Evolutionary conservation across 1,284 basidiomycete genomes (phyloP), one percentile per base, ranked within the genome.

Genomic region (Earliella scabrosa): DNA sequence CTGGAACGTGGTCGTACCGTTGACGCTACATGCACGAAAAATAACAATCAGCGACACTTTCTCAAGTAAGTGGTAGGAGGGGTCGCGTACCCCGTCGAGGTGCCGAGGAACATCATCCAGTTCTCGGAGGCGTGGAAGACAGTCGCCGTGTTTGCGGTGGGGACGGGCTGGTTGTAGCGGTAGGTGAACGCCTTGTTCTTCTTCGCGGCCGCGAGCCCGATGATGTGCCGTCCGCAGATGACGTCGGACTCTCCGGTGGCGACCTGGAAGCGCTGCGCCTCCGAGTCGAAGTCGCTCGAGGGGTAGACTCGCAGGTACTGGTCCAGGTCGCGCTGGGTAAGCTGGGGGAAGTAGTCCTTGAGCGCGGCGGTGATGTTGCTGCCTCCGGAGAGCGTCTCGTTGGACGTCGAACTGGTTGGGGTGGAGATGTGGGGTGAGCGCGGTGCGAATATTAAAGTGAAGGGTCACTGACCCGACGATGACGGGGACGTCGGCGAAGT

Each of bases 101-200:
- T 79, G 2, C 83, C 83, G 23, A 68, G 68, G 71, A 85, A 84
- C 82, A 85, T 82, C 81, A 85, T 83, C 78, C 79, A 85, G 61
- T 85, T 85, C 65, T 86, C 83, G 2, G 84, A 75, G 3, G 82
- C 77, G 61, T 86, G 83, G 11, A 59, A 69, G 5, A 81, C 78
- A 23, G 67, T 67, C 1, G 69, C 53, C 9, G 68, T 71, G 24
- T 71, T 68, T 2, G 62, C 59, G 0, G 77, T 78, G 4, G 80
- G 79, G 46, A 81, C 79, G 3, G 72, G 69, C 61, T 85, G 81
- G 64, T 86, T 84, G 68, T 84, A 85, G 18, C 82, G 74, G 63
- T 86, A 84, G 13, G 79, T 77, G 73, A 74, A 84, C 8, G 77
- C 69, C 29, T 69, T 73, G 21, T 60, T 65, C n/a, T 61, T 63